Evolutionary conservation across 2,329 filamentous ascomycete genomes (phyloP).

Genomic region (Pseudocercospora fuligena): DNA sequence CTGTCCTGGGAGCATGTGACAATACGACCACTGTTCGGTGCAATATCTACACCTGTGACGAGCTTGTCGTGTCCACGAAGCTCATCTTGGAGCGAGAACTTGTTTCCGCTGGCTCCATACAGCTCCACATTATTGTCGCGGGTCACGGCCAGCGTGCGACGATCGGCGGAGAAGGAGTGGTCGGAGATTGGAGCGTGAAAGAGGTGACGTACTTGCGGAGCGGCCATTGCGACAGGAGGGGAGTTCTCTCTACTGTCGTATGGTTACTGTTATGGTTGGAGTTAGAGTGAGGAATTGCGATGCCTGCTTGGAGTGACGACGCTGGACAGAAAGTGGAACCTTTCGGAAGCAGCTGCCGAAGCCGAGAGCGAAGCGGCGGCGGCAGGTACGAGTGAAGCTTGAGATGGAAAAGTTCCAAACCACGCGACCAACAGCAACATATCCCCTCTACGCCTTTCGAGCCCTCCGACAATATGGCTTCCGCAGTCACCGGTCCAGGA

Average conservation of each 20-base stretch:
- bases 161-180: constrained; percentile 96
- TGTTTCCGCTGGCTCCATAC: constrained; percentile 70
- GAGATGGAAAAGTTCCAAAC: neutral
- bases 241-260: constrained; percentile 87
- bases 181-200: constrained; percentile 97
- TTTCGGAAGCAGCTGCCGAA: constrained; percentile 15
- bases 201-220: constrained; percentile 91
- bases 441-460: neutral
- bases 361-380: neutral
- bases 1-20: constrained; percentile 98
- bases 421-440: constrained; percentile 4
- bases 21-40: constrained; percentile 85
- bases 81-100: constrained; percentile 85
- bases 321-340: constrained; percentile 3
- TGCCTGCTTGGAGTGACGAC: constrained; percentile 22
- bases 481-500: constrained; percentile 10
- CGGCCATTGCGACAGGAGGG: constrained; percentile 85
- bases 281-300: neutral
- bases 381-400: neutral
- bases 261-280: constrained; percentile 5
- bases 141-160: constrained; percentile 83
- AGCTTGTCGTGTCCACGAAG: constrained; percentile 96
- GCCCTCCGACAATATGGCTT: constrained; percentile 6
- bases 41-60: constrained; percentile 95
- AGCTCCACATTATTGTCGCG: constrained; percentile 90